These are phyloP conservation scores for Cercis canadensis DNA, from an alignment of 306 rosid genomes.

Conservation along the genomic window DNA sequence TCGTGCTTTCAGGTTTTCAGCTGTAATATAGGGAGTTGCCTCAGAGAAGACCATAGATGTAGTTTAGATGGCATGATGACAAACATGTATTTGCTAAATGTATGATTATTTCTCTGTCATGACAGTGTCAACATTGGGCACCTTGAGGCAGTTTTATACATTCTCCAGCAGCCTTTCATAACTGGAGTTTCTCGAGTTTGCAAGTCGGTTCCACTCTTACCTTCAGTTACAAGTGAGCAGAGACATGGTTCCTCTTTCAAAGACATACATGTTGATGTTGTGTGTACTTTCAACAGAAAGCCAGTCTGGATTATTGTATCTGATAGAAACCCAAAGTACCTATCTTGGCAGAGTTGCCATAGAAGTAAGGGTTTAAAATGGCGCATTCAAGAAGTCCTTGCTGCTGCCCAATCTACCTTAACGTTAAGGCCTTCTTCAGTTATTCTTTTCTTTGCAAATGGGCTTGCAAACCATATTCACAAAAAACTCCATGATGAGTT, in stretches of 20 bases:
- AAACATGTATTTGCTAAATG: neutral
- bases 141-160: conserved; percentile 78
- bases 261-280: conserved; percentile 70
- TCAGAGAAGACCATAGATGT: neutral
- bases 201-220: conserved; percentile 66
- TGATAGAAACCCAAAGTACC: conserved; percentile 75
- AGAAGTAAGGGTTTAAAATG: conserved; percentile 67
- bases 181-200: conserved; percentile 90
- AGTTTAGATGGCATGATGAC: neutral
- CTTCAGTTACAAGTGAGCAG: conserved; percentile 40
- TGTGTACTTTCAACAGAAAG: conserved; percentile 64
- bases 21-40: neutral
- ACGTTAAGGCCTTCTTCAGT: conserved; percentile 79
- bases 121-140: conserved; percentile 86
- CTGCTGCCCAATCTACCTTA: conserved; percentile 59
- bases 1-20: neutral
- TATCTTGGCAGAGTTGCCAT: conserved; percentile 60
- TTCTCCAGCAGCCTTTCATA: conserved; percentile 80
- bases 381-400: conserved; percentile 63
- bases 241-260: conserved; percentile 35
- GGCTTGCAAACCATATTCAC: conserved; percentile 49
- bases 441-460: conserved; percentile 78
- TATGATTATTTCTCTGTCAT: conserved; percentile 22
- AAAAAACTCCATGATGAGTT: conserved; percentile 57
- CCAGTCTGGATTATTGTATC: conserved; percentile 96